Evolutionary conservation across 139 green algal genomes (phyloP), one percentile per base, ranked within the genome.

Genomic region (Chlamydomonas eustigma): DNA sequence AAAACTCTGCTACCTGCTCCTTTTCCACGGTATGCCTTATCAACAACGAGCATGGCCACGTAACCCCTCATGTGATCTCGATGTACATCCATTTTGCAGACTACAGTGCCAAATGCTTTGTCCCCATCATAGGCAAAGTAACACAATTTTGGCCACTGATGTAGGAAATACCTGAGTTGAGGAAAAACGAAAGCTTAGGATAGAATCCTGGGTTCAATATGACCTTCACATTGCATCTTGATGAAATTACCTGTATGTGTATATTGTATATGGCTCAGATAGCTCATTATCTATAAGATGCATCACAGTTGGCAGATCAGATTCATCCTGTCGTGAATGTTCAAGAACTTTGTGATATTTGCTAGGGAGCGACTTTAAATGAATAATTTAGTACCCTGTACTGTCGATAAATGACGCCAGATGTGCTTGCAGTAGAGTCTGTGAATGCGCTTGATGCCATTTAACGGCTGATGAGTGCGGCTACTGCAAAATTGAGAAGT

Each of bases 211-310:
- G n/a, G n/a, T n/a, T n/a, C n/a, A n/a, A n/a, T n/a, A n/a, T n/a
- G n/a, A n/a, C n/a, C n/a, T n/a, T n/a, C n/a, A n/a, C n/a, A n/a
- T n/a, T n/a, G n/a, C n/a, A n/a, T n/a, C n/a, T n/a, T 58, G 44
- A 12, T 58, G 44, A 12, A 58, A 28, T 28, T 87, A 95, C 39
- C 95, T 90, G 82, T 99, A 99, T 0, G 96, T 99, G 87, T 98
- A 99, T 5, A 99, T 94, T 50, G 91, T 97, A 83, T 99, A 99
- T 1, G 96, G 96, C 85, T 99, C 96, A 75, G 88, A 96, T 0
- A 99, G 88, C 81, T 98, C 93, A 32, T 87, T 87, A 78, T 97
- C 94, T 2, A 99, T 88, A 0, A 99, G 83, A 0, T 82, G 22
- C 93, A 98, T 99, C 2, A 99, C 83, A n/a, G 81, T 38, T 0